These are phyloP conservation scores for Gryganskiella cystojenkinii DNA, from an alignment of 192 early-diverging fungal genomes.

Conservation along the genomic window DNA sequence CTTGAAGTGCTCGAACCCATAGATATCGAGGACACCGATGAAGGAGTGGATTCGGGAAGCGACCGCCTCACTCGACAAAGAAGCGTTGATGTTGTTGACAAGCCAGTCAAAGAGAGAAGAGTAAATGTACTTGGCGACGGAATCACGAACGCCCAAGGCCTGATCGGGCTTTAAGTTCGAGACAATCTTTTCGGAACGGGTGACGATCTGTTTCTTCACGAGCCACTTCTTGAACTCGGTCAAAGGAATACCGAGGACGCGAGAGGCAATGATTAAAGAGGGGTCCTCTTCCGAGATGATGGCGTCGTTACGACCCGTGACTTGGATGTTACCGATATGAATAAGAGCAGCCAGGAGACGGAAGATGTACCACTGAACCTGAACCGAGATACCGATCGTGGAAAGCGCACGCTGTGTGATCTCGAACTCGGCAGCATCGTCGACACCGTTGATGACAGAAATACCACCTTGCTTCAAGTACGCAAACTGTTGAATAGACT, in stretches of 20 bases:
- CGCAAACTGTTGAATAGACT: constrained; percentile 80
- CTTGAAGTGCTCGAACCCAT: constrained; percentile 99
- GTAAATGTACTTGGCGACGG: constrained; percentile 98
- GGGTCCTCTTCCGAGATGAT: constrained; percentile 81
- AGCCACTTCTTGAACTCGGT: constrained; percentile 95
- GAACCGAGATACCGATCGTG: constrained; percentile 85
- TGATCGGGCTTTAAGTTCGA: constrained; percentile 78
- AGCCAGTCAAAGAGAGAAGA: constrained; percentile 97
- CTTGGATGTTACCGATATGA: constrained; percentile 95
- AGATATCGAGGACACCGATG: constrained; percentile 99
- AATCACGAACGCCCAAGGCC: constrained; percentile 86
- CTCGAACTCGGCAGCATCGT: constrained; percentile 94
- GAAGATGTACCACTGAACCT: constrained; percentile 92
- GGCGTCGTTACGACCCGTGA: constrained; percentile 78
- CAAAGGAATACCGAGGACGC: constrained; percentile 81
- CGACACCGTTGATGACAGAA: constrained; percentile 84
- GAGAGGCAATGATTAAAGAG: constrained; percentile 74
- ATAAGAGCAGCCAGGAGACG: constrained; percentile 90
- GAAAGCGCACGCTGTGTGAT: constrained; percentile 87
- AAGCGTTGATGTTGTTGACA: constrained; percentile 88
- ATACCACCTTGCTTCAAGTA: constrained; percentile 91
- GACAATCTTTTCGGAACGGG: constrained; percentile 92
- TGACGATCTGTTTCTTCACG: constrained; percentile 91
- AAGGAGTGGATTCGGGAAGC: constrained; percentile 65
- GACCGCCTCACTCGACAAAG: constrained; percentile 72